Conservation (phyloP, 2,329 filamentous ascomycete species). For the Sporothrix pseudoabietina region DNA sequence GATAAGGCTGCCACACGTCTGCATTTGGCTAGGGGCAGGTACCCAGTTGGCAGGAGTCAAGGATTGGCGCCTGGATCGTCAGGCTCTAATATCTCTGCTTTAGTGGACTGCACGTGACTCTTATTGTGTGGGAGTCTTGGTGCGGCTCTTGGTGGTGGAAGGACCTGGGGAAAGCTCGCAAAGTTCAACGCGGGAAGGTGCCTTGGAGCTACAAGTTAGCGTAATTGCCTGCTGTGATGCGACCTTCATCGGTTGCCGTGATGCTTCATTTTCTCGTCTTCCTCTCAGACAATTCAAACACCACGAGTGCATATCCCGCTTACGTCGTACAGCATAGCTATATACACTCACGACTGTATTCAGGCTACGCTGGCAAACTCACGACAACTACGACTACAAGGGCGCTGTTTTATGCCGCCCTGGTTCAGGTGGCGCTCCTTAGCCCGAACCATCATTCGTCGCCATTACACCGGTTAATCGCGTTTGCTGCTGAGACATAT, state of each 20-base stretch:
- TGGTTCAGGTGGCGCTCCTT: not conserved
- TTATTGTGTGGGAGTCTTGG: not conserved
- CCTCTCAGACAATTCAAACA: not conserved
- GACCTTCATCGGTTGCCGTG: not conserved
- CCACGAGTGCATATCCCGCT: not conserved
- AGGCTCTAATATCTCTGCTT: not conserved
- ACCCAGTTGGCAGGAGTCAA: not conserved
- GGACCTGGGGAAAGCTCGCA: constrained; percentile 15
- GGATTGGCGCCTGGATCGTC: constrained; percentile 20
- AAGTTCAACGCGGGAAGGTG: constrained; percentile 14
- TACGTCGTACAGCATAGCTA: not conserved
- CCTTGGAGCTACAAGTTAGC: not conserved
- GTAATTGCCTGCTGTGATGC: not conserved
- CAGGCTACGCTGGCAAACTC: constrained; percentile 18
- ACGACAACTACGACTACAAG: not conserved
- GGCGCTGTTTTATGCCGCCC: not conserved
- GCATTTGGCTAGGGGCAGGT: not conserved
- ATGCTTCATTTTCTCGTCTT: not conserved
- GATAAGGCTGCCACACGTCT: constrained; percentile 21
- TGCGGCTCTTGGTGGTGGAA: not conserved
- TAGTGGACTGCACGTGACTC: constrained; percentile 1
- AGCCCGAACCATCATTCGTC: not conserved
- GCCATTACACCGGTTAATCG: constrained; percentile 19
- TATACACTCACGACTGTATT: not conserved
- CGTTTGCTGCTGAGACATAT: constrained; percentile 6